These are phyloP conservation scores for Colletotrichum musae DNA, from an alignment of 2,329 filamentous ascomycete species.

Conservation along the genomic window DNA sequence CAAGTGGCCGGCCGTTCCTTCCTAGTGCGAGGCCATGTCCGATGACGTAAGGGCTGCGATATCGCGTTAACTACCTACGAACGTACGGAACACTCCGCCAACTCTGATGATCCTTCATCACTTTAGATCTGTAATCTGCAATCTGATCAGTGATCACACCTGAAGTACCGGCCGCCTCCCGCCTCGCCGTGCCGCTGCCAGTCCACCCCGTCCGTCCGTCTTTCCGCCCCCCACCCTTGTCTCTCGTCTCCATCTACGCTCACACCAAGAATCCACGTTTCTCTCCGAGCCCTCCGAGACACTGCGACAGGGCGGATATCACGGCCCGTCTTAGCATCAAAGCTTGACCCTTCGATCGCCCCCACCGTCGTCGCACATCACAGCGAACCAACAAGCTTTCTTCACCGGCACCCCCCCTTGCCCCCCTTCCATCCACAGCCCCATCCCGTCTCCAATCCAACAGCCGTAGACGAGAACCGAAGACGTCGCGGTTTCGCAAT, in stretches of 20 bases:
- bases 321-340: constrained; percentile 36
- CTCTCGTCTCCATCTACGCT: neutral
- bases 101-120: constrained; percentile 23
- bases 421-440: neutral
- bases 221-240: constrained; percentile 1
- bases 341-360: constrained; percentile 35
- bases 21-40: too few relatives aligned
- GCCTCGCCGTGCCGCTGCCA: constrained; percentile 4
- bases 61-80: too few relatives aligned
- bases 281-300: constrained; percentile 35
- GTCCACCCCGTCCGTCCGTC: constrained; percentile 16
- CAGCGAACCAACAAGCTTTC: neutral
- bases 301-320: constrained; percentile 12
- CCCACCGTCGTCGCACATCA: constrained; percentile 3
- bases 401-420: neutral
- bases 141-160: constrained; percentile 1
- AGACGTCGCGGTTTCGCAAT: constrained; percentile 25
- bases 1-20: too few relatives aligned
- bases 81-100: constrained; percentile 1
- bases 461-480: constrained; percentile 23
- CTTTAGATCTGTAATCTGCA: constrained; percentile 11
- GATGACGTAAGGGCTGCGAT: too few relatives aligned
- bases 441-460: constrained; percentile 17
- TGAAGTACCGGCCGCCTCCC: constrained; percentile 23
- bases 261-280: neutral